Percentiles rank a stretch among this genome's conserved stretches.
Conservation (phyloP, 169 alveolate genomes). For the Babesia ovis region DNA sequence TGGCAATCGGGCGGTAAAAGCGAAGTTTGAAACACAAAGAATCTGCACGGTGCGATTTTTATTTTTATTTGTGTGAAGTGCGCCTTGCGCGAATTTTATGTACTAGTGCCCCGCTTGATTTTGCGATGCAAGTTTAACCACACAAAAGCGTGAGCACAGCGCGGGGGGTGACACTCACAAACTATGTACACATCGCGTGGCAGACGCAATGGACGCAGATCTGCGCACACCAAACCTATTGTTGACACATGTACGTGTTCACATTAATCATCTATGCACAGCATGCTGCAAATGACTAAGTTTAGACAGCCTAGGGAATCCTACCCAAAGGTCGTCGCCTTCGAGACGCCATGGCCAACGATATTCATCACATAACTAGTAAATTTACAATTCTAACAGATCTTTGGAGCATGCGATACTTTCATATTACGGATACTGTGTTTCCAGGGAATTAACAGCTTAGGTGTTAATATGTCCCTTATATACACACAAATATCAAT, state of each 20-base stretch:
- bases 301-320: constrained; percentile 6
- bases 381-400: not conserved
- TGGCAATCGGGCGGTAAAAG: not conserved
- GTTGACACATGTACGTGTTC: not conserved
- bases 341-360: not conserved
- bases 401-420: not conserved
- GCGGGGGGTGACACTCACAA: constrained; percentile 19
- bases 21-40: not conserved
- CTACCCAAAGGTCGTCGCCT: not conserved
- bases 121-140: constrained; percentile 13
- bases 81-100: not conserved
- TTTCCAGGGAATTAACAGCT: too few relatives aligned
- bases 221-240: not conserved
- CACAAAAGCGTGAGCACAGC: constrained; percentile 25
- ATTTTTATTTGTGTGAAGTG: not conserved
- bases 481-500: too few relatives aligned
- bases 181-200: constrained; percentile 15
- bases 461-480: too few relatives aligned
- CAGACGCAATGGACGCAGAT: not conserved
- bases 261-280: not conserved
- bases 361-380: not conserved
- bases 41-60: constrained; percentile 15
- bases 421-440: not conserved
- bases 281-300: not conserved
- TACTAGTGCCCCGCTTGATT: not conserved